Base-by-base conservation (phyloP, 768 basidiomycete species). In the Rhodotorula babjevae region DNA sequence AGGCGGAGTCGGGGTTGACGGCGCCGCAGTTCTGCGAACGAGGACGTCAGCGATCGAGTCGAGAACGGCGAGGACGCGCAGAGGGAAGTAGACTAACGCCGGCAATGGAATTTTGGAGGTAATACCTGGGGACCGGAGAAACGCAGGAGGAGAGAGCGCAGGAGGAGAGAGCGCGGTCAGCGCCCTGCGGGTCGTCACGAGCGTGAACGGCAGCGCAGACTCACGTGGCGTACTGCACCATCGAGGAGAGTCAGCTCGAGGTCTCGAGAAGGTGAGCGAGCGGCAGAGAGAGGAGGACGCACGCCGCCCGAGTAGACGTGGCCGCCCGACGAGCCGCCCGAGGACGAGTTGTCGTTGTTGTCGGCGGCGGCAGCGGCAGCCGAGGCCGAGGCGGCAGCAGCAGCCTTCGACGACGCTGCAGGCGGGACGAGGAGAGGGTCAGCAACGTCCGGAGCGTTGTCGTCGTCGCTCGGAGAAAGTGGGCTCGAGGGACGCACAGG, bases 1-100 rank as follows among this genome's bases (percentile, higher is more conserved):
- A 55, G 14, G 59, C 44, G 2, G 36, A 29, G 49, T 73, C 72
- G 1, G 63, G 36, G 67, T 65, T 65, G 44, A 68, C 67, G 27
- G 29, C 25, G 6, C 72, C 72, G 47, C 72, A 76, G 68, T 61
- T 61, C n/a, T n/a, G n/a, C n/a, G n/a, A n/a, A n/a, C n/a, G n/a
- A n/a, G n/a, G n/a, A n/a, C n/a, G n/a, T n/a, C n/a, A n/a, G n/a
- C n/a, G n/a, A n/a, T n/a, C n/a, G n/a, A n/a, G n/a, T n/a, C n/a
- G n/a, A n/a, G n/a, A n/a, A n/a, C n/a, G n/a, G n/a, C n/a, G n/a
- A n/a, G n/a, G n/a, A n/a, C n/a, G n/a, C n/a, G n/a, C n/a, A n/a
- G n/a, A n/a, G n/a, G n/a, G n/a, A n/a, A n/a, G n/a, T n/a, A n/a
- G n/a, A n/a, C n/a, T n/a, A n/a, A n/a, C n/a, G 2, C 60, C 60